Base-by-base conservation (phyloP, 805 yeast species). In the Groenewaldozyma salmanticensis region DNA sequence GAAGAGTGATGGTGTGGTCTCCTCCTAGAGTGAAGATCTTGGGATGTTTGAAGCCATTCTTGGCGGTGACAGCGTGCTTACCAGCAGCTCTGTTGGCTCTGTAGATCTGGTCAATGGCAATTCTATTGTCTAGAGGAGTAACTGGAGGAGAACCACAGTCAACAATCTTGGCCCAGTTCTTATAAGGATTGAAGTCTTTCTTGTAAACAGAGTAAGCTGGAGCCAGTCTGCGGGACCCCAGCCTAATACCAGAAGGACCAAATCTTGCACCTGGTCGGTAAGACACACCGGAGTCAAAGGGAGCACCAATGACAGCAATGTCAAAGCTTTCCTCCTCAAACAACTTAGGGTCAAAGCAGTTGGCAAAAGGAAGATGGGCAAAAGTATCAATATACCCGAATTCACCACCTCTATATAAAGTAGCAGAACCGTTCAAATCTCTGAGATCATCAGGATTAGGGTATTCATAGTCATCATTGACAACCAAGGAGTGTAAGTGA, bases 251-350 rank as follows among this genome's bases (percentile, higher is more conserved):
- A 4, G 58, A 45, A 5, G 81, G 94, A 2, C 94, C 94, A 59
- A 83, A 83, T 39, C 94, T 62, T 1, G 94, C 86, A 4, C 94
- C 92, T 0, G 87, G 72, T 39, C 94, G 67, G 57, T 76, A 82
- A 1, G 87, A 71, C 0, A 77, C 77, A 0, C 88, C 88, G 4
- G 90, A 82, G 53, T 83, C 94, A 51, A 83, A 83, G 1, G 94
- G 94, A 2, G 81, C 81, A 4, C 94, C 94, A 41, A 83, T 68
- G 15, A 83, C 49, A 0, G 79, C 94, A 39, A 84, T 70, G 50
- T 84, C 94, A 50, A 68, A 84, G 1, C 62, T 50, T 6, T 46
- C 58, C 17, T 34, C 21, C 6, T 37, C 40, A 18, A 31, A 37
- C 13, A 19, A 7, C 16, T 27, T 78, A 67, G 3, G 70, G 59